Evolutionary conservation across 164 flowering plant species (phyloP), one percentile per base, ranked within the genome.

Genomic region (Aristolochia contorta): DNA sequence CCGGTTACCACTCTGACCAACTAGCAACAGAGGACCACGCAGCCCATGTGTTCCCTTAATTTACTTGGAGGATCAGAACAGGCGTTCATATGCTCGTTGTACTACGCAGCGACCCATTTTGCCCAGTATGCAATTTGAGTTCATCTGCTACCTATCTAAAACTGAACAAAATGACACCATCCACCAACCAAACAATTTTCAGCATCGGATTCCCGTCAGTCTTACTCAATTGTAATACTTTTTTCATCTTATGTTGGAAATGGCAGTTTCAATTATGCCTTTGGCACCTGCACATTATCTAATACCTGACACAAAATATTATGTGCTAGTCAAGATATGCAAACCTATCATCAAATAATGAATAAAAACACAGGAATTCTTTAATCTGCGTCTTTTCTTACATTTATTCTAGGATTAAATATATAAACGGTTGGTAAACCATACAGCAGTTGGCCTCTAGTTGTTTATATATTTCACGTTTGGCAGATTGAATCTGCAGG

Each of bases 141-240:
- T 37, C 43, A 37, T 37, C 43, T 37, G 12, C 43, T 37, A 37
- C 43, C 43, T 37, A 37, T 37, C 43, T 1, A 37, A 10, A 6
- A 37, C 43, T 37, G 43, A 37, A 37, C 43, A 37, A 37, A 50
- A 1, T 50, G 21, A n/a, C 54, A 50, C 12, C 12, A 16, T 50
- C 22, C 22, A n/a, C 22, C 3, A n/a, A n/a, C 54, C 54, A 16
- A 16, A 19, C 30, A 27, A 0, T 50, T 50, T 50, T n/a, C 12
- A 50, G 54, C 54, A 5, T 50, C 16, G 54, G 54, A 50, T 50
- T n/a, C 54, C 54, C 54, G n/a, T 18, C 54, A n/a, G 23, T 18
- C 22, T 50, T 18, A 50, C 54, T 50, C 22, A 0, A 50, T 50
- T 19, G 20, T 50, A 22, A 6, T 20, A 48, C n/a, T 22, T 50